These are phyloP conservation scores for Leptomonas seymouri DNA, from an alignment of 208 protist species.

Conservation along the genomic window DNA sequence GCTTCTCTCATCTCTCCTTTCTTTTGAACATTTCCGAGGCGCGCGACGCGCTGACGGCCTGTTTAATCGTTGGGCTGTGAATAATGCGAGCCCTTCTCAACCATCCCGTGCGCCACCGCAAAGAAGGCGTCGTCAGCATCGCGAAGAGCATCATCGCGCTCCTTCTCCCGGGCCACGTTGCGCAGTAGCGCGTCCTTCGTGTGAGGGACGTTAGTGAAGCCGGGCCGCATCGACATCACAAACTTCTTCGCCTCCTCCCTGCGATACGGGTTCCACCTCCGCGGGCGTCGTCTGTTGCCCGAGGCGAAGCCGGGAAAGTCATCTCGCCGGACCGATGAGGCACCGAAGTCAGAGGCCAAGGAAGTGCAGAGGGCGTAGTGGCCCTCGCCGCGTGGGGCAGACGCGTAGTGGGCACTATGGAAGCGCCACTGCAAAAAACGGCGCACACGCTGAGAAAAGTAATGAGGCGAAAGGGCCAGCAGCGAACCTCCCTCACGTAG, in stretches of 20 bases:
- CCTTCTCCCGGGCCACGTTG: slow-evolving; percentile 30
- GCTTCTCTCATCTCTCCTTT: slow-evolving; percentile 4
- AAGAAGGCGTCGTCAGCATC: slow-evolving; percentile 65
- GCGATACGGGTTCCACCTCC: slow-evolving; percentile 61
- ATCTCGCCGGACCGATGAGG: slow-evolving; percentile 11
- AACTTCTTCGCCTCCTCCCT: slow-evolving; percentile 23
- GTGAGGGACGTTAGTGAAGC: slow-evolving; percentile 52
- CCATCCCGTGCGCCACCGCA: slow-evolving; percentile 66
- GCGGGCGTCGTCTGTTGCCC: slow-evolving; percentile 26
- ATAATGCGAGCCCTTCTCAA: slow-evolving; percentile 50
- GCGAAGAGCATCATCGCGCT: slow-evolving; percentile 28
- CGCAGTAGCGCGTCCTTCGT: slow-evolving; percentile 42
- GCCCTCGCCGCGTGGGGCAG: not conserved
- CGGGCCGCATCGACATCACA: slow-evolving; percentile 43
- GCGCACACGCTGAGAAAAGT: slow-evolving; percentile 13
- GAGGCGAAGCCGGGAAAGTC: slow-evolving; percentile 47
- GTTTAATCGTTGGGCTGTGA: slow-evolving; percentile 52
- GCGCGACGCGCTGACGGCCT: too few relatives aligned
- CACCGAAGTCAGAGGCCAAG: slow-evolving; percentile 26
- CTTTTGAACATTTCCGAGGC: not conserved
- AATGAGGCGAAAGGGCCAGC: slow-evolving; percentile 16
- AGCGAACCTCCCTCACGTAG: slow-evolving; percentile 17
- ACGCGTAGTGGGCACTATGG: slow-evolving; percentile 6
- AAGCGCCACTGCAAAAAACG: slow-evolving; percentile 37
- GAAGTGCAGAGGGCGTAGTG: slow-evolving; percentile 35